A percentile compares a stretch with the other conserved stretches of the same genome.
Evolutionary conservation across 768 basidiomycete species (phyloP).

Genomic region (Boletus tylopilopsis): DNA sequence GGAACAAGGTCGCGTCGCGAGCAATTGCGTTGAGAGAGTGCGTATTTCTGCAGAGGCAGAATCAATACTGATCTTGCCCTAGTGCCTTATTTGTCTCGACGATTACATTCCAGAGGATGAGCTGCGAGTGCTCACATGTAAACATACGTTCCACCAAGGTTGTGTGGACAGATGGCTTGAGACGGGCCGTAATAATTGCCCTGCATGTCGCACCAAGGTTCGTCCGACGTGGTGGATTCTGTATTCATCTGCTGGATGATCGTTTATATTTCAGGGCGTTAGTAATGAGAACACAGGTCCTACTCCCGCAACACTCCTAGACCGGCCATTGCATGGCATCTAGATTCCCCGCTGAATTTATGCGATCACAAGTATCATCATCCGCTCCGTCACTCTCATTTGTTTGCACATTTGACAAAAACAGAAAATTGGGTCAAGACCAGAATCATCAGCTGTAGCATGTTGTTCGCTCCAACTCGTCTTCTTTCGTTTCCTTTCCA

Average conservation of each 20-base stretch:
- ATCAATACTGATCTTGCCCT: conserved; percentile 1
- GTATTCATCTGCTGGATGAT: background rate
- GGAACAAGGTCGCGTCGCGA: conserved; percentile 58
- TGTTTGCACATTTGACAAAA: conserved; percentile 12
- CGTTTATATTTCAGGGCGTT: conserved; percentile 20
- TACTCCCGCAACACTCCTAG: conserved; percentile 1
- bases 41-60: conserved; percentile 23
- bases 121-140: conserved; percentile 75
- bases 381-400: conserved; percentile 15
- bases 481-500: conserved; percentile 2
- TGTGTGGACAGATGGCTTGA: conserved; percentile 91
- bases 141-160: conserved; percentile 84
- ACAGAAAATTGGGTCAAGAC: conserved; percentile 7
- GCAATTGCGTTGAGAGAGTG: conserved; percentile 80
- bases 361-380: background rate
- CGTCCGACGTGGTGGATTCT: conserved; percentile 12
- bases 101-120: conserved; percentile 80
- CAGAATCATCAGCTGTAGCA: conserved; percentile 23
- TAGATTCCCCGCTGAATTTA: background rate
- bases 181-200: conserved; percentile 86
- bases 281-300: conserved; percentile 16
- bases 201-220: conserved; percentile 81
- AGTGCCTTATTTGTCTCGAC: conserved; percentile 86
- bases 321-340: conserved; percentile 7
- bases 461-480: conserved; percentile 19